Evolutionary conservation across 2,329 filamentous ascomycete species (phyloP), one percentile per base, ranked within the genome.

Genomic region (Trichoderma harzianum): DNA sequence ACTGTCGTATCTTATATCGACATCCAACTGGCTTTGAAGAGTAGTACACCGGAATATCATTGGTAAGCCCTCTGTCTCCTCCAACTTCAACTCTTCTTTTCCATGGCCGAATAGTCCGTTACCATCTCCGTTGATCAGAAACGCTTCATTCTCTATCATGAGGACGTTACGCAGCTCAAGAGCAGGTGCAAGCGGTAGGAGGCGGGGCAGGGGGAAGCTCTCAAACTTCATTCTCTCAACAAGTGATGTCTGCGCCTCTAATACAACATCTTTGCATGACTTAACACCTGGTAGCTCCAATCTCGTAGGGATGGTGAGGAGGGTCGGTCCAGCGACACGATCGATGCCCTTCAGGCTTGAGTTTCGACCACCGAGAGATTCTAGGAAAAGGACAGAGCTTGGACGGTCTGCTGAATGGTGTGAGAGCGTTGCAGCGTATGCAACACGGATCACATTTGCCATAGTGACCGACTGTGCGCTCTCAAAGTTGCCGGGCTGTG

Each of bases 361-460:
- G 43, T 70, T 70, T 6, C 68, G 55, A 2, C 68, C 68, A n/a
- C 60, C 43, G 2, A 70, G 30, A 6, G 58, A 53, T 36, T 63
- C 68, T 7, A 63, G 6, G 18, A 70, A 70, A 51, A 70, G 66
- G 8, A 61, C 66, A 3, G 53, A 60, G 26, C 57, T 32, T 4
- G 51, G 34, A 18, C 3, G 26, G 11, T 61, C 64, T 57, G 47
- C 18, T 0, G 66, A 47, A 6, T 16, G 60, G 11, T 21, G 53
- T 7, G n/a, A 61, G 28, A 69, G 66, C 5, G 66, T 26, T 11
- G 66, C 66, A 24, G 53, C 66, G 28, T 60, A 69, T 11, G 53
- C 66, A 47, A 69, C 66, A 12, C 66, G 66, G n/a, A 69, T 26
- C 12, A 69, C 18, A n/a, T 58, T 69, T 18, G 66, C 39, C 18